Percentiles rank a stretch among this genome's conserved stretches.
Conservation (phyloP, 2,329 filamentous ascomycete genomes). For the Epichloe typhina region DNA sequence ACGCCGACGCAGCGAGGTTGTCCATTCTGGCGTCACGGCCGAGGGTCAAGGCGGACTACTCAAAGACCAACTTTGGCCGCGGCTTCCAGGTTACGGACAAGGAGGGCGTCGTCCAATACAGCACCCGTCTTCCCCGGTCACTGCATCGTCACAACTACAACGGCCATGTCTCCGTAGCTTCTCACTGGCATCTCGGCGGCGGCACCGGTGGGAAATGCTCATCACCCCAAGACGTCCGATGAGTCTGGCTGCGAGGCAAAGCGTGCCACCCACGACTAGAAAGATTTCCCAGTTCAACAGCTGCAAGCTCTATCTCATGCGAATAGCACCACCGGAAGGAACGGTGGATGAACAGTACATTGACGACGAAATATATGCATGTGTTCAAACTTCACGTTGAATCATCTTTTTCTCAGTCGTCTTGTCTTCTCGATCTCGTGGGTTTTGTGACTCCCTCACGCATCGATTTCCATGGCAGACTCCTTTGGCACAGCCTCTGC, state of each 20-base stretch:
- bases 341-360: too few species aligned
- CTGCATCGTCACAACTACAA: slow-evolving; percentile 21
- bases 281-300: neutral
- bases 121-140: slow-evolving; percentile 29
- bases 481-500: slow-evolving; percentile 24
- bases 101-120: slow-evolving; percentile 25
- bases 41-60: slow-evolving; percentile 23
- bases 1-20: slow-evolving; percentile 30
- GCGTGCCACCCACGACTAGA: too few species aligned
- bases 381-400: neutral
- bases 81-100: slow-evolving; percentile 25
- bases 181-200: slow-evolving; percentile 3
- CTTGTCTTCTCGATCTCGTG: too few species aligned
- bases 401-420: too few species aligned
- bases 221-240: neutral
- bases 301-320: neutral
- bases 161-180: neutral
- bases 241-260: neutral
- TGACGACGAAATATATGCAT: neutral
- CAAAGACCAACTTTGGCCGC: slow-evolving; percentile 24
- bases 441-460: slow-evolving; percentile 3
- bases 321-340: neutral
- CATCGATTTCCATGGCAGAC: slow-evolving; percentile 23
- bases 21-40: slow-evolving; percentile 28
- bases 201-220: neutral